These are phyloP conservation scores for Centella asiatica DNA, from an alignment of 129 eudicot species.

Conservation along the genomic window DNA sequence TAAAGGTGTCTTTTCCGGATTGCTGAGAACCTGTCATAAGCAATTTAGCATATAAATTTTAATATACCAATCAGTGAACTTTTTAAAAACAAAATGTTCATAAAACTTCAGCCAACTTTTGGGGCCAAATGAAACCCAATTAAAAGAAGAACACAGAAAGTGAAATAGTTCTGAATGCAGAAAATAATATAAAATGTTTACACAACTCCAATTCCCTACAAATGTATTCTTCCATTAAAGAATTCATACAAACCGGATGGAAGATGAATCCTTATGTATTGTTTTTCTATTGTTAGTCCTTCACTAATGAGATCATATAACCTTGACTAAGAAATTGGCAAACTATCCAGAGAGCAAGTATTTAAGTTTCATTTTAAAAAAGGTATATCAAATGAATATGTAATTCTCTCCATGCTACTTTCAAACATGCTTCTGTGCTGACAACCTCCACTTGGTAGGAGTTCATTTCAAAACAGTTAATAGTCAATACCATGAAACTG, in stretches of 20 bases:
- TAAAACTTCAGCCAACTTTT: not conserved
- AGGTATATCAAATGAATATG: not conserved
- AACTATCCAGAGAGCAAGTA: too few relatives aligned
- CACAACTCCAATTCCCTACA: too few relatives aligned
- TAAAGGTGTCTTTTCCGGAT: constrained; percentile 94
- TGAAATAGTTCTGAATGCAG: not conserved
- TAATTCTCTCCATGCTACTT: not conserved
- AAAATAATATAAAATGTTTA: too few relatives aligned
- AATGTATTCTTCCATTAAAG: too few relatives aligned
- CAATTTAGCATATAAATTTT: constrained; percentile 10
- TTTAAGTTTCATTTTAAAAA: not conserved
- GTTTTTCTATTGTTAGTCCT: too few relatives aligned
- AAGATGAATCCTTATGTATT: too few relatives aligned
- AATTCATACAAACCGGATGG: too few relatives aligned
- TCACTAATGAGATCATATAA: too few relatives aligned
- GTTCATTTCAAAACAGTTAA: not conserved
- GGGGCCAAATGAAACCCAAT: not conserved
- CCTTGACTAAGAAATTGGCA: too few relatives aligned
- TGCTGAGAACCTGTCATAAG: constrained; percentile 72
- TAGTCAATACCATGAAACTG: not conserved
- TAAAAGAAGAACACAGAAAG: not conserved
- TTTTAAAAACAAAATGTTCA: not conserved
- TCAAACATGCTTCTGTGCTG: too few relatives aligned
- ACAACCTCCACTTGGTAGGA: not conserved
- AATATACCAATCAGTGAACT: not conserved